These are phyloP conservation scores for Sphenostylis stenocarpa DNA, from an alignment of 306 rosid genomes.

Conservation along the genomic window DNA sequence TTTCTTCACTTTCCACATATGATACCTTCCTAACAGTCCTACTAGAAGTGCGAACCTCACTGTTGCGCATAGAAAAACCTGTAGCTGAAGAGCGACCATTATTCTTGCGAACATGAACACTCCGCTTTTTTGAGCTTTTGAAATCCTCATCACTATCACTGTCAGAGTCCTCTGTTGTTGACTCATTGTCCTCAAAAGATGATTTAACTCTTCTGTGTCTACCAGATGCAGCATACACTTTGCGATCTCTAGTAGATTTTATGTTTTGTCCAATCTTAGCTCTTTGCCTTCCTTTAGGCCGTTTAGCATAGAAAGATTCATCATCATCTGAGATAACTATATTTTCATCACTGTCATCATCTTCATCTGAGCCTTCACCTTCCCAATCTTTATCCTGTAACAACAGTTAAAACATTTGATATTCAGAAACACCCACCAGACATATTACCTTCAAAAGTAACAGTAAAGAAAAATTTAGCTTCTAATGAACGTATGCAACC, in stretches of 20 bases:
- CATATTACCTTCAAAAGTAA: conserved; percentile 17
- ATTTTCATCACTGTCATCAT: conserved; percentile 67
- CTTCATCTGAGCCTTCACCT: conserved; percentile 82
- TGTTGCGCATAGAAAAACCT: conserved; percentile 51
- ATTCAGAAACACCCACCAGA: conserved; percentile 27
- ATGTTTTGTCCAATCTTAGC: conserved; percentile 56
- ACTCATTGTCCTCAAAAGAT: conserved; percentile 80
- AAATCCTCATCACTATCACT: conserved; percentile 74
- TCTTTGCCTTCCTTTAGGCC: conserved; percentile 56
- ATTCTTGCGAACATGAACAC: conserved; percentile 60
- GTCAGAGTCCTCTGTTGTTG: conserved; percentile 74
- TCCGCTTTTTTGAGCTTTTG: conserved; percentile 57
- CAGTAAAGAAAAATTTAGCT: conserved; percentile 21
- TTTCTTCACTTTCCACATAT: conserved; percentile 98
- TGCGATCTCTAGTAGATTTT: conserved; percentile 63
- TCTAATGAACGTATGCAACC: conserved; percentile 2
- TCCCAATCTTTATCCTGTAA: conserved; percentile 88
- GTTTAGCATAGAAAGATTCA: conserved; percentile 66
- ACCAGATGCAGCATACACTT: conserved; percentile 50
- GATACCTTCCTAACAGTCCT: conserved; percentile 93
- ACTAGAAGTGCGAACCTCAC: conserved; percentile 86
- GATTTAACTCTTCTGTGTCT: conserved; percentile 74
- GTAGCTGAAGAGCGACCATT: conserved; percentile 50
- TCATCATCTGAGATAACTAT: conserved; percentile 77
- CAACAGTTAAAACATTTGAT: conserved; percentile 36